Evolutionary conservation across 1,284 basidiomycete genomes (phyloP), one percentile per base, ranked within the genome.

Genomic region (Porodaedalea pini): DNA sequence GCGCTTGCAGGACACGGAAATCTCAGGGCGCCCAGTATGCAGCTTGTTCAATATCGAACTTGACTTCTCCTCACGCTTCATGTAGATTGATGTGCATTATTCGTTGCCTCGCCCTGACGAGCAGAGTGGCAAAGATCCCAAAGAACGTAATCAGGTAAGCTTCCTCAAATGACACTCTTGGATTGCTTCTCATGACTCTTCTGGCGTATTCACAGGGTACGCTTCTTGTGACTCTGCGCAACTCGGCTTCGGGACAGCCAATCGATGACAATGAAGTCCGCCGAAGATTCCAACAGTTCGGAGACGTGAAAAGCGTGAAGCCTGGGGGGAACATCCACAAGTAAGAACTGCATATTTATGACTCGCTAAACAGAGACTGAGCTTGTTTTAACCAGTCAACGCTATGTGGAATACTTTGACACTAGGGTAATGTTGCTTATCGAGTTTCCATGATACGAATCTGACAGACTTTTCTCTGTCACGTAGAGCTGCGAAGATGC

Each of bases 41-140:
- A 17, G 7, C 27, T 48, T 31, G 34, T 44, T 44, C 11, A 17
- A 17, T 34, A 36, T 17, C 27, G 23, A 41, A 37, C 49, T 17
- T 19, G 15, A 8, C 44, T 25, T 45, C 4, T 19, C 4, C 21
- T 19, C 7, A 37, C 21, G 23, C 2, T 31, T 37, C 39, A 21
- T 57, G 32, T 29, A 96, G 90, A 96, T 98, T 70, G 96, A 99
- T 75, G 95, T 99, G 0, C 96, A 99, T 71, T 99, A 94, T 74
- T 95, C 92, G 27, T 75, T 99, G 37, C 96, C 96, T 3, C 87
- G 92, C 60, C 92, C 91, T 64, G 94, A 98, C 56, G 86, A 88
- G 60, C 70, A 76, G 54, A 81, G 73, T 31, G 71, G 83, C 65
- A 83, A 86, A 29, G 85, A 82, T 54, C 90, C 93, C 56, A 81